These are phyloP conservation scores for Eragrostis curvula DNA, from an alignment of 176 grass and related monocot species.

Conservation along the genomic window DNA sequence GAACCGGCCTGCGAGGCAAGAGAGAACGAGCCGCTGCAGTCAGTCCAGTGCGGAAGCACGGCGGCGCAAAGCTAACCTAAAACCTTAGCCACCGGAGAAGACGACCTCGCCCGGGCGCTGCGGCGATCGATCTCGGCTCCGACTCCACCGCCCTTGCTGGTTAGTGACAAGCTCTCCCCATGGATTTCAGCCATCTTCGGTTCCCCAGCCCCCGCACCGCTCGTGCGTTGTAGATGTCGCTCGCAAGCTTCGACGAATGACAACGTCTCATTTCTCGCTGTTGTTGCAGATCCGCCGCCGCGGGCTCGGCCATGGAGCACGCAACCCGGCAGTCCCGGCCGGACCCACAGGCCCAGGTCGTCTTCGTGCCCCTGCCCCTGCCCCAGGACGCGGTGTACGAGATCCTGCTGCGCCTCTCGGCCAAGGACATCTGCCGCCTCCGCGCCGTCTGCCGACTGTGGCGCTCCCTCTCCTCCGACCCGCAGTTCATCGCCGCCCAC, in stretches of 20 bases:
- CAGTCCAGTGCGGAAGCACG: too few relatives aligned
- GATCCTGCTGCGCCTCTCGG: not conserved
- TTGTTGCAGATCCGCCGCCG: not conserved
- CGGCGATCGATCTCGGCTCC: not conserved
- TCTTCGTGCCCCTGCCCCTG: not conserved
- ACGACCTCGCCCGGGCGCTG: not conserved
- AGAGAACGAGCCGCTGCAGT: not conserved
- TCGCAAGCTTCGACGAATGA: not conserved
- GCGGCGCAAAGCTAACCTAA: too few relatives aligned
- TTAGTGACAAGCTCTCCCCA: not conserved
- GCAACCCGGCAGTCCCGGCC: not conserved
- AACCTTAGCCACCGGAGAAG: not conserved
- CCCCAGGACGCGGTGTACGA: not conserved
- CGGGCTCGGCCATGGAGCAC: not conserved
- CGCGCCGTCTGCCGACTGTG: not conserved
- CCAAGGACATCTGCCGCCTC: not conserved
- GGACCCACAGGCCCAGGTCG: not conserved
- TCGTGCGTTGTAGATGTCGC: too few relatives aligned
- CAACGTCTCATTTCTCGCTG: not conserved
- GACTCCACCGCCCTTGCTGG: not conserved
- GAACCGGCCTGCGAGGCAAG: not conserved
- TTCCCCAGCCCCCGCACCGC: too few relatives aligned
- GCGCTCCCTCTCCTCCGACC: not conserved
- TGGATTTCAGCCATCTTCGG: too few relatives aligned
- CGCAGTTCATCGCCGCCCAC: not conserved